Evolutionary conservation across 805 yeast genomes (phyloP).

Genomic region (Lachancea nothofagi): DNA sequence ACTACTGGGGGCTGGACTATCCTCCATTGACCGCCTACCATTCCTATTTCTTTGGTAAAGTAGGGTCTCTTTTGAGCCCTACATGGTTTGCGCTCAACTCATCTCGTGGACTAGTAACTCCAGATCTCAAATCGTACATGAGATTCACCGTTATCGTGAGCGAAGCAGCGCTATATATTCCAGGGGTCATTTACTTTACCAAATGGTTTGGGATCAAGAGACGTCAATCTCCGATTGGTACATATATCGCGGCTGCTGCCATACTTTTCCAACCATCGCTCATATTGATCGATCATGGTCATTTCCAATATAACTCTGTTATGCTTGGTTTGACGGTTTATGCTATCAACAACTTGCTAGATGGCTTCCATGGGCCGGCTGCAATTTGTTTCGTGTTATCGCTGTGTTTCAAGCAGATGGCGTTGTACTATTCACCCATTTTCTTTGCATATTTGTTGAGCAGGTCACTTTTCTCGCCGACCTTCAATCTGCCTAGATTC

Average conservation of each 20-base stretch:
- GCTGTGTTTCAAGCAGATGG: conserved; percentile 90
- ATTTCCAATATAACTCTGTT: conserved; percentile 90
- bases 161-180: conserved; percentile 69
- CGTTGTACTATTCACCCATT: conserved; percentile 85
- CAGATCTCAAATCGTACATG: conserved; percentile 75
- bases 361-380: conserved; percentile 59
- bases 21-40: conserved; percentile 97
- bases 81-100: conserved; percentile 69
- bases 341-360: conserved; percentile 59
- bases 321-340: conserved; percentile 83
- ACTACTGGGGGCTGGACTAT: conserved; percentile 95
- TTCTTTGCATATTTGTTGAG: conserved; percentile 78
- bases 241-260: conserved; percentile 67
- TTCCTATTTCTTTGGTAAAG: conserved; percentile 68
- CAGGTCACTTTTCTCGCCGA: conserved; percentile 34
- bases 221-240: conserved; percentile 61
- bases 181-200: conserved; percentile 70
- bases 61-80: conserved; percentile 60
- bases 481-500: conserved; percentile 53
- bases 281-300: conserved; percentile 90
- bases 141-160: conserved; percentile 70
- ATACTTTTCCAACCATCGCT: conserved; percentile 82
- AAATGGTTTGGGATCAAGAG: conserved; percentile 62
- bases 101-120: conserved; percentile 72
- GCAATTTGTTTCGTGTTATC: conserved; percentile 74